Evolutionary conservation across 140 eudicot species (phyloP).

Genomic region (Cichorium intybus): DNA sequence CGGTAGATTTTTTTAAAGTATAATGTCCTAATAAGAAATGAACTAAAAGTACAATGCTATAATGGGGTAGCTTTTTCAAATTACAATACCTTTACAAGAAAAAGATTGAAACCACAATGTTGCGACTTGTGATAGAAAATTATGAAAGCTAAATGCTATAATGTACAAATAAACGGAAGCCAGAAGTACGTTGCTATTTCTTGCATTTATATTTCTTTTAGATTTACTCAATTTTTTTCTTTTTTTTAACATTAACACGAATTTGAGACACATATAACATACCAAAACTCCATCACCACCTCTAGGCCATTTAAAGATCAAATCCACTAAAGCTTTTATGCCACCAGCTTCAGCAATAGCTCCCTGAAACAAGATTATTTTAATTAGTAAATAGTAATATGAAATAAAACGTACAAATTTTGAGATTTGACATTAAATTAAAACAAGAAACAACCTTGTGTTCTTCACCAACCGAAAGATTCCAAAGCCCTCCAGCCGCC

Average conservation of each 20-base stretch:
- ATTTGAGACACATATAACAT: conserved; percentile 50
- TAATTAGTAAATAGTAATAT: conserved; percentile 1
- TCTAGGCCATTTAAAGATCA: conserved; percentile 86
- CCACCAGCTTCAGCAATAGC: conserved; percentile 97
- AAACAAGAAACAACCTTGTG: conserved; percentile 65
- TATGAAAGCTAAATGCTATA: too few relatives aligned
- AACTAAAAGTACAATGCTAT: not conserved
- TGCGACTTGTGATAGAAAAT: too few relatives aligned
- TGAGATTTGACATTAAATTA: not conserved
- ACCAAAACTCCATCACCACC: conserved; percentile 98
- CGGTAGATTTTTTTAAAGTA: too few relatives aligned
- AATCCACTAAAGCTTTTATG: conserved; percentile 87
- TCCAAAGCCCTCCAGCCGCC: conserved; percentile 99
- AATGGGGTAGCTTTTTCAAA: not conserved
- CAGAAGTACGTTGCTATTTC: too few relatives aligned
- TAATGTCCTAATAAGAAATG: too few relatives aligned
- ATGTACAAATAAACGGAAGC: too few relatives aligned
- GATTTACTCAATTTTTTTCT: not conserved
- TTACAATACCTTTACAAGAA: too few relatives aligned
- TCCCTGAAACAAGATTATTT: conserved; percentile 43
- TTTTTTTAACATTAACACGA: conserved; percentile 10
- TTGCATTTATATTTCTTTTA: not conserved
- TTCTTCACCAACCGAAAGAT: conserved; percentile 98
- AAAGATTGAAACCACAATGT: too few relatives aligned
- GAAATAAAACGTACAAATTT: not conserved